Base-by-base conservation (phyloP, 768 basidiomycete genomes). In the Trametes gibbosa region DNA sequence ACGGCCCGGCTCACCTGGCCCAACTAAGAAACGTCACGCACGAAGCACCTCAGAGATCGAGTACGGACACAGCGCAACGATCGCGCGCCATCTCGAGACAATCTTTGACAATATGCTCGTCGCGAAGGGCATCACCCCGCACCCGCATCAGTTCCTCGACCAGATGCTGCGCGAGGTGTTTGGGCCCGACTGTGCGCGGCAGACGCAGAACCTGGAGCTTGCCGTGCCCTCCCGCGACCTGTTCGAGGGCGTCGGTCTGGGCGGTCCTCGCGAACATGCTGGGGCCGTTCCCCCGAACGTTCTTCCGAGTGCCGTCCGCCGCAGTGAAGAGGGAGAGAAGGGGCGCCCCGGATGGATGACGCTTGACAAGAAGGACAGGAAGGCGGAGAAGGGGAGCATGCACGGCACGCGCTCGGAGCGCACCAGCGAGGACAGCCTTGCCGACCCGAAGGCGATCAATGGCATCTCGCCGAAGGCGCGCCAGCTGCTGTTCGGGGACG, bases 71-170 rank as follows among this genome's bases (percentile, higher is more conserved):
- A 77, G 76, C 42, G 73, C 71, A 7, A 63, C 66, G 14, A 69
- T 77, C 9, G 79, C 80, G 41, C 72, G 73, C 46, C 72, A 79
- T 25, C 65, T 89, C 24, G 89, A 91, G 68, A 73, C 64, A 7
- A 70, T 84, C 16, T 90, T 87, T 68, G 73, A 78, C 59, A 72
- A 77, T 23, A 87, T 89, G 86, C 74, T 91, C 19, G 67, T 66
- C 62, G 79, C 79, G 65, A 84, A 77, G 59, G 76, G 76, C 24
- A 73, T 90, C 42, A 75, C 84, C 58, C 77, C 79, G 0, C 78
- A 76, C 0, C 84, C 85, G 3, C 73, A 80, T 35, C 73, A 80
- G 43, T 79, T 82, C 65, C 60, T 88, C n/a, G 59, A 74, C 12
- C 72, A 76, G 12, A 53, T 77, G 49, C 64, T 89, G 46, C 70